Conservation (phyloP, 1,139 yeast genomes). For the Candida neerlandica region DNA sequence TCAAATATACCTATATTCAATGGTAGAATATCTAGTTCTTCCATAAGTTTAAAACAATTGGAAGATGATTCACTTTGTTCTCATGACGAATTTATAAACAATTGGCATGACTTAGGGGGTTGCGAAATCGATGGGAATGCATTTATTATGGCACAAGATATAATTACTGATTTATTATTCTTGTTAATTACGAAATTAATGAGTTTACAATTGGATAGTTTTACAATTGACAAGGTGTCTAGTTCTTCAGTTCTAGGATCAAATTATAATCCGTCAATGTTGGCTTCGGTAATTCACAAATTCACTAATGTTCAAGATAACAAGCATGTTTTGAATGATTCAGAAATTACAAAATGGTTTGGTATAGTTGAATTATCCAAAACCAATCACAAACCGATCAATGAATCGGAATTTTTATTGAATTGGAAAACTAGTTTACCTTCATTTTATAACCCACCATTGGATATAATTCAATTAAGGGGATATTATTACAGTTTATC, state of each 20-base stretch:
- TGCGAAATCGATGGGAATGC: constrained; percentile 45
- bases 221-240: not conserved
- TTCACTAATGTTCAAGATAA: constrained; percentile 32
- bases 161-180: constrained; percentile 36
- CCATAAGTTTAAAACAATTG: constrained; percentile 34
- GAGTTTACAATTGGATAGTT: constrained; percentile 35
- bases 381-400: constrained; percentile 29
- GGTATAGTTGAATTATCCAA: constrained; percentile 55
- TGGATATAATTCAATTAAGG: constrained; percentile 51
- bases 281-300: constrained; percentile 49
- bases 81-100: constrained; percentile 47
- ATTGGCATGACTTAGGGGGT: constrained; percentile 63
- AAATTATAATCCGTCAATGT: constrained; percentile 24
- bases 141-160: constrained; percentile 25
- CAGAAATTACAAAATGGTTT: constrained; percentile 55
- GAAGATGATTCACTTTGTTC: constrained; percentile 58
- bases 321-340: constrained; percentile 33
- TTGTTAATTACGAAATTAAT: constrained; percentile 53
- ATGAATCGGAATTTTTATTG: constrained; percentile 54
- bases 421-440: constrained; percentile 72
- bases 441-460: constrained; percentile 57
- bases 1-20: constrained; percentile 50
- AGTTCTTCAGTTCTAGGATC: not conserved
- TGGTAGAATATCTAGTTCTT: constrained; percentile 21
- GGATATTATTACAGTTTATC: constrained; percentile 49